Base-by-base conservation (phyloP, 2,329 filamentous ascomycete genomes). In the Cercospora brassicicola region DNA sequence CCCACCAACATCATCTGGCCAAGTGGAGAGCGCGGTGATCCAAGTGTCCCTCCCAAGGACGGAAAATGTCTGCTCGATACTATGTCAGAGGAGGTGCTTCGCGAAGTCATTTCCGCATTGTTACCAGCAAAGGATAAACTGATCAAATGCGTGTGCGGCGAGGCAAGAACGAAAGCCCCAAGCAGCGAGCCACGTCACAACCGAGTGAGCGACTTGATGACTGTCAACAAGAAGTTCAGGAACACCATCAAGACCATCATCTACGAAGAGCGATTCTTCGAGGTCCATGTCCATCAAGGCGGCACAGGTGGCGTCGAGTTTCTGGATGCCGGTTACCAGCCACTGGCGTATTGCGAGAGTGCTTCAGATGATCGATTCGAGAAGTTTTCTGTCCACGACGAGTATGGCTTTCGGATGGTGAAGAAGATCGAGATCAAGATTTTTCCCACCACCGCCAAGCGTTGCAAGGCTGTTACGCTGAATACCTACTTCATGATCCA, bases 401-500 rank as follows among this genome's bases (percentile, higher is more conserved):
- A 71, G 6, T 77, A 73, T 33, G 74, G 74, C 15, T 75, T 78
- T 63, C 56, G 69, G 6, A 65, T 71, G 9, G 36, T 78, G 33
- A 77, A 76, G 72, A 75, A 75, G 64, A 65, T 78, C 31, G 39
- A 72, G 11, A 70, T 78, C 13, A 59, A 68, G 57, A 75, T 78
- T 62, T 72, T 71, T 48, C 75, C 74, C 9, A 48, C 70, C 11
- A 57, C 39, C 7, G 59, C 65, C 13, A 65, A 65, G 23, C 70
- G 70, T n/a, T 72, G 74, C 48, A 69, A 61, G 23, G 61, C 59
- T 20, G 56, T 69, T 2, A 60, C 71, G 1, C 67, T 77, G 62
- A 74, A 75, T 66, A 77, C 76, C 0, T 76, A 74, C 68, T 77
- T 72, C 72, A 77, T 76, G 72, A 65, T 69, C 18, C 68, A 70